Percentiles rank a stretch among this genome's conserved stretches.
Evolutionary conservation across 768 basidiomycete genomes (phyloP).

Genomic region (Psilocybe tampanensis): DNA sequence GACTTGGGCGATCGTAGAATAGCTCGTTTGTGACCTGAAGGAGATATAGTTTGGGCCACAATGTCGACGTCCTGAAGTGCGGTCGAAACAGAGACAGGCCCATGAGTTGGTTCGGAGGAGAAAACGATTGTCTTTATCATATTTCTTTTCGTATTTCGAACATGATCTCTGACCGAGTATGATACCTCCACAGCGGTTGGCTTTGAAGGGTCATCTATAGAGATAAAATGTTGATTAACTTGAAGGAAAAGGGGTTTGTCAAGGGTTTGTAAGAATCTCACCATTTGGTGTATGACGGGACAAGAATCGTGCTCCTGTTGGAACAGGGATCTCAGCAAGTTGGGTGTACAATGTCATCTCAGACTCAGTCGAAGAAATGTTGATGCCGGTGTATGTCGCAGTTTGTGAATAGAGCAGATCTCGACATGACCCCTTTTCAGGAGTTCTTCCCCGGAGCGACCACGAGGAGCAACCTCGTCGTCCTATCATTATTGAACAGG

Average conservation of each 20-base stretch:
- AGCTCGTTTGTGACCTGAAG: conserved; percentile 42
- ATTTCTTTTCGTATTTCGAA: conserved; percentile 48
- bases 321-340: conserved; percentile 33
- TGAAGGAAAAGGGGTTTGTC: background rate
- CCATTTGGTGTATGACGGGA: conserved; percentile 12
- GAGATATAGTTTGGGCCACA: conserved; percentile 44
- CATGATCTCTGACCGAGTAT: conserved; percentile 53
- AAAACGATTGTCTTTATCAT: conserved; percentile 39
- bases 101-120: conserved; percentile 20
- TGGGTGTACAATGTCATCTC: conserved; percentile 22
- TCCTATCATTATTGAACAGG: too few relatives aligned
- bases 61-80: conserved; percentile 42
- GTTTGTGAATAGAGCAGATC: too few relatives aligned
- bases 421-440: too few relatives aligned
- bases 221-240: background rate
- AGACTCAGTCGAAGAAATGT: background rate
- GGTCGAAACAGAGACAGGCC: conserved; percentile 19
- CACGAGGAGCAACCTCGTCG: too few relatives aligned
- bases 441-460: too few relatives aligned
- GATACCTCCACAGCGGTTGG: conserved; percentile 37
- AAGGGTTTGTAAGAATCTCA: background rate
- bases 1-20: conserved; percentile 45
- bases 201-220: background rate
- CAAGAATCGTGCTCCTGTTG: conserved; percentile 28
- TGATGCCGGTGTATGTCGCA: too few relatives aligned